Base-by-base conservation (phyloP, 2,329 filamentous ascomycete genomes). In the Apiospora malaysiana region DNA sequence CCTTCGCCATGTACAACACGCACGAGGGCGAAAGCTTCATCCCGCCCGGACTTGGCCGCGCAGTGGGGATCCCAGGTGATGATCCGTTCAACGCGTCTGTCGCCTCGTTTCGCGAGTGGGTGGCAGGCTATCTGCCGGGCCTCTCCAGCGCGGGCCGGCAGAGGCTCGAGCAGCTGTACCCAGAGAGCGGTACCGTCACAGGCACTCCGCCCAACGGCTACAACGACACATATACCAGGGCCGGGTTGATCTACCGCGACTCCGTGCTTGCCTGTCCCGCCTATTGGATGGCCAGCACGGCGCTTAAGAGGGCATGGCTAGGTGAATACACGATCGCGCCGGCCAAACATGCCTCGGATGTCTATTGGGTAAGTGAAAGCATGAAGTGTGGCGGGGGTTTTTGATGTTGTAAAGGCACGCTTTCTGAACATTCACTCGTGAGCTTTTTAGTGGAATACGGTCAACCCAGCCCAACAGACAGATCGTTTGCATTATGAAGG, bases 21-120 rank as follows among this genome's bases (percentile, higher is more conserved):
- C 86, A 90, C 75, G 89, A 91, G 78, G 89, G 90, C 27, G 85
- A 91, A 76, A 89, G 88, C 73, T 91, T 92, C 74, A 81, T 90
- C 27, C 88, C 88, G 0, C 76, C 84, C 0, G 86, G 85, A 0
- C 80, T 91, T 1, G 76, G 80, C 23, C 80, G 79, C 66, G 72
- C 73, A 0, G 77, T 79, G 8, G 75, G 77, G 0, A 45, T 32
- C 32, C 32, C 40, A 12, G 80, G 80, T 1, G 78, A 77, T 3
- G 79, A 79, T 21, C 82, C 83, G 0, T 90, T 87, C 76, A 89
- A 89, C 73, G 83, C 83, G 1, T 88, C 84, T 1, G 68, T 70
- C 1, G 80, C 83, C 0, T 85, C 84, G 3, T 90, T 90, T 74
- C 80, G 86, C 27, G 40, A 66, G 1, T 91, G 88, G 89, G 75